Percentiles rank a stretch among this genome's conserved stretches.
phyloP scores from a whole-genome alignment of 345 rosid species.

The Euphorbia peplus region DNA sequence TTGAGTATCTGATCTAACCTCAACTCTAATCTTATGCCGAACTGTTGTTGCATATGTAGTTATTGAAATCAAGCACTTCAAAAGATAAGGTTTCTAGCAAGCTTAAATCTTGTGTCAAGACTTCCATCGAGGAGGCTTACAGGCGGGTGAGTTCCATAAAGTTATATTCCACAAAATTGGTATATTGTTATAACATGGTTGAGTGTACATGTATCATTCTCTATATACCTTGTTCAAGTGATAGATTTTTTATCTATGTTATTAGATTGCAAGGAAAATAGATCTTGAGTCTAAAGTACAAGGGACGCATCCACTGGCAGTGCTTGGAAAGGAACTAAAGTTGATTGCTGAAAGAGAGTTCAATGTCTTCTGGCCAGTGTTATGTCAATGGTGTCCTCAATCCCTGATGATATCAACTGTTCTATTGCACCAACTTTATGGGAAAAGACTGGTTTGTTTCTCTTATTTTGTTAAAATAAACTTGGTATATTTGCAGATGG shows the following conservation, averaged over 20 bases:
- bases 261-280: slow-evolving; percentile 54
- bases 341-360: slow-evolving; percentile 73
- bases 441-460: slow-evolving; percentile 84
- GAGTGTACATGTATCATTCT: not conserved
- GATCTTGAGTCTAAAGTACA: slow-evolving; percentile 54
- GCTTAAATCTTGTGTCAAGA: slow-evolving; percentile 59
- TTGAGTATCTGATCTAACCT: slow-evolving; percentile 10
- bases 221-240: slow-evolving; percentile 2
- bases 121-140: slow-evolving; percentile 64
- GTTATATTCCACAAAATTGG: not conserved
- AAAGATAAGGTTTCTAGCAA: slow-evolving; percentile 43
- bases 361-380: slow-evolving; percentile 55
- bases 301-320: slow-evolving; percentile 64
- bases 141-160: slow-evolving; percentile 52
- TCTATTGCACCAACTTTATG: slow-evolving; percentile 67
- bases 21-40: slow-evolving; percentile 21
- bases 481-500: slow-evolving; percentile 14
- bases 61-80: slow-evolving; percentile 38
- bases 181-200: not conserved
- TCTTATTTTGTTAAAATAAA: slow-evolving; percentile 12
- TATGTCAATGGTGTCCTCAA: slow-evolving; percentile 62
- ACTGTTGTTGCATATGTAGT: slow-evolving; percentile 39
- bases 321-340: slow-evolving; percentile 77
- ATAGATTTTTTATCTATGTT: slow-evolving; percentile 19
- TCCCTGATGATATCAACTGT: slow-evolving; percentile 58